Conservation (phyloP, 768 basidiomycete species). For the Mycena galericulata region DNA sequence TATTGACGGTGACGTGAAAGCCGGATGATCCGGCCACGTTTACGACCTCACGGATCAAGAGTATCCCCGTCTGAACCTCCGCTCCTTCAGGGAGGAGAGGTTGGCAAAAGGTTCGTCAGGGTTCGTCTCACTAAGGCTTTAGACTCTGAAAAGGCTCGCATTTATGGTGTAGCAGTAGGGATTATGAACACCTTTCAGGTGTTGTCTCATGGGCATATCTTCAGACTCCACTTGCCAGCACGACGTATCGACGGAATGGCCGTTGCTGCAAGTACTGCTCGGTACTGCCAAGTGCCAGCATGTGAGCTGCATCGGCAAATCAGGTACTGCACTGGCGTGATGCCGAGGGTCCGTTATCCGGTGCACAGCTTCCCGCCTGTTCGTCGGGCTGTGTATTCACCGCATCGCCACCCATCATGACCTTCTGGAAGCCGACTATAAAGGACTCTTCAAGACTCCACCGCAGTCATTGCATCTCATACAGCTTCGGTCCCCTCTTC, state of each 20-base stretch:
- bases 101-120: too few species aligned
- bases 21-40: conserved; percentile 12
- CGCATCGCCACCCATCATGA: not conserved
- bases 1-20: not conserved
- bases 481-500: conserved; percentile 10
- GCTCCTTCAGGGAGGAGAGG: too few species aligned
- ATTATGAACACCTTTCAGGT: too few species aligned
- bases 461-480: conserved; percentile 32
- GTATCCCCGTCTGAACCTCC: too few species aligned
- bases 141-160: too few species aligned
- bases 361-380: conserved; percentile 9
- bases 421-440: conserved; percentile 2
- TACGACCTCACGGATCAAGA: too few species aligned
- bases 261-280: conserved; percentile 16
- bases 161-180: too few species aligned
- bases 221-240: not conserved
- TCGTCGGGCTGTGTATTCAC: not conserved
- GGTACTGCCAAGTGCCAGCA: conserved; percentile 21
- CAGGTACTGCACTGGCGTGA: not conserved
- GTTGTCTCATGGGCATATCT: too few species aligned
- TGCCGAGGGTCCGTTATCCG: not conserved
- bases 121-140: too few species aligned
- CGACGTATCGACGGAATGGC: not conserved
- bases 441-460: conserved; percentile 22
- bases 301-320: not conserved